Percentiles rank a stretch among this genome's conserved stretches.
phyloP scores from a whole-genome alignment of 179 eudicot genomes.

The Spinacia oleracea region DNA sequence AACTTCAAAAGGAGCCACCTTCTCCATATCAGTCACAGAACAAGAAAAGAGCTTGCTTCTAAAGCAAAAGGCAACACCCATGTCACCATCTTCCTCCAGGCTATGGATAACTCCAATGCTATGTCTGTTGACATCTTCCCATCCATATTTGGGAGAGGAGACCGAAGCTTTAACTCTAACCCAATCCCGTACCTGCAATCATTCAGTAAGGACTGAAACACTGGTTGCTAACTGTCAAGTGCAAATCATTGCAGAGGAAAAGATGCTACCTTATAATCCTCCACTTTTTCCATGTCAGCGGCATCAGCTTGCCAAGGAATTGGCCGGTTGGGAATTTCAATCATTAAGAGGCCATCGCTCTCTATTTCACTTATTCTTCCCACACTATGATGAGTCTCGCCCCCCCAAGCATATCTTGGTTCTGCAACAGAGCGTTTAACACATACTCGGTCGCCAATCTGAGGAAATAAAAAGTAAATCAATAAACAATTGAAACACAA shows the following conservation, averaged over 20 bases:
- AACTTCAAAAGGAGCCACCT: slow-evolving; percentile 83
- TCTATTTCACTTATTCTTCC: slow-evolving; percentile 95
- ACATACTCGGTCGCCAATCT: slow-evolving; percentile 93
- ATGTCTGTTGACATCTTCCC: slow-evolving; percentile 88
- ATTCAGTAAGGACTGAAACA: slow-evolving; percentile 1
- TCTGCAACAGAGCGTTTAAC: slow-evolving; percentile 95
- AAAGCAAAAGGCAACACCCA: slow-evolving; percentile 95
- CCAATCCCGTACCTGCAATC: slow-evolving; percentile 89
- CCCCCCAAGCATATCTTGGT: slow-evolving; percentile 99
- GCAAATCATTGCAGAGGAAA: not conserved
- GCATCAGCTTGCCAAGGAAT: slow-evolving; percentile 99
- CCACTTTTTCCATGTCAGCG: slow-evolving; percentile 98
- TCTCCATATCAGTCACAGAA: slow-evolving; percentile 93
- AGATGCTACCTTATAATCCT: slow-evolving; percentile 78
- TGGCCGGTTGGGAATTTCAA: slow-evolving; percentile 92
- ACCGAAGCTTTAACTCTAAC: slow-evolving; percentile 91
- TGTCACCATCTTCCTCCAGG: slow-evolving; percentile 97
- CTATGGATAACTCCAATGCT: slow-evolving; percentile 93
- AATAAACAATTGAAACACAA: slow-evolving; percentile 8
- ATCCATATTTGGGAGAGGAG: slow-evolving; percentile 95
- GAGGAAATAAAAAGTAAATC: slow-evolving; percentile 25
- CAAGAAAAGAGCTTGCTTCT: slow-evolving; percentile 88
- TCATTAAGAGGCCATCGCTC: slow-evolving; percentile 85
- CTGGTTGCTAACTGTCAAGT: slow-evolving; percentile 5
- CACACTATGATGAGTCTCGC: slow-evolving; percentile 98